These are phyloP conservation scores for Umbelopsis ramanniana DNA, from an alignment of 192 early-diverging fungal genomes.

Conservation along the genomic window DNA sequence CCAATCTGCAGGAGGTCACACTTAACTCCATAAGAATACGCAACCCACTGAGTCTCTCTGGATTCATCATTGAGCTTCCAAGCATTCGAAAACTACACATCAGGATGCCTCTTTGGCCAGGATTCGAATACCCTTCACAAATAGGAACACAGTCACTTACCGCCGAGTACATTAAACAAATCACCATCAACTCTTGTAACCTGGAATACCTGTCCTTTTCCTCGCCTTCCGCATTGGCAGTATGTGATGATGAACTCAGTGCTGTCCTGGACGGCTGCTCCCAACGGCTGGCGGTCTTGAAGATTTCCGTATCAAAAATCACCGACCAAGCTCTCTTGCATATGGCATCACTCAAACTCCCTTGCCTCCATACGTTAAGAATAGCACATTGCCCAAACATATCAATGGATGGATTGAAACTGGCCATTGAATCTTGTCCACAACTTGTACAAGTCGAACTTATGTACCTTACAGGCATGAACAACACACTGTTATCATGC, in stretches of 20 bases:
- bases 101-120: neutral
- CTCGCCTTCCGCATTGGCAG: neutral
- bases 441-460: neutral
- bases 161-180: neutral
- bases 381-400: neutral
- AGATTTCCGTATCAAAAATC: neutral
- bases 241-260: neutral
- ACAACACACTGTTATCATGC: neutral
- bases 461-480: neutral
- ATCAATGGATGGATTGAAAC: neutral
- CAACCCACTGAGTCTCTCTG: neutral
- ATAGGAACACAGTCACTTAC: neutral
- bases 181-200: neutral
- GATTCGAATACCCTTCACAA: neutral
- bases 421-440: neutral
- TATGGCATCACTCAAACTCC: neutral
- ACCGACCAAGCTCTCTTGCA: neutral
- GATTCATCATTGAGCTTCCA: neutral
- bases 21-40: neutral
- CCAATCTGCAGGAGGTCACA: neutral
- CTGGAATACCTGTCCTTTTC: constrained; percentile 12
- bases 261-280: neutral
- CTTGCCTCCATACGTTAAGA: neutral
- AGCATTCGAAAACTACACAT: neutral
- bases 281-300: neutral